Base-by-base conservation (phyloP, 805 yeast genomes). In the Wickerhamiella occidentalis region DNA sequence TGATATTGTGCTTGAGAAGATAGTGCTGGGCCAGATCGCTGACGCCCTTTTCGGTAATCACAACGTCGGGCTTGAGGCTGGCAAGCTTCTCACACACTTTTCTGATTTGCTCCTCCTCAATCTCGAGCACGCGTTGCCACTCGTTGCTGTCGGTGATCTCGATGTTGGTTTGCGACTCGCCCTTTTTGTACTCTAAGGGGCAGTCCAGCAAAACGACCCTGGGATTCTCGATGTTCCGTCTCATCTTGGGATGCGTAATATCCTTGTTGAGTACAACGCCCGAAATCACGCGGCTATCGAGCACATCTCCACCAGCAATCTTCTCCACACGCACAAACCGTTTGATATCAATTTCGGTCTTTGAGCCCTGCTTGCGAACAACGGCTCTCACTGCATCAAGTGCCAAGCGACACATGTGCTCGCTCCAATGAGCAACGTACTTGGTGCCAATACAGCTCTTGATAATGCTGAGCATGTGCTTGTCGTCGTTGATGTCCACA, bases 211-310 rank as follows among this genome's bases (percentile, higher is more conserved):
- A 74, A 17, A 92, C 76, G 49, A 92, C 78, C 55, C 90, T 77
- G 46, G 99, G 99, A 61, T 86, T 84, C 64, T 82, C 84, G 58
- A 92, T 83, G 59, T 72, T 63, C 65, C 99, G 80, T 59, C 81
- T 81, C 99, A 92, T 92, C 67, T 88, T 87, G 55, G 99, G 98
- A 68, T 92, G 99, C n/a, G 94, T 87, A 51, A 92, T 94, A 64
- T 92, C 99, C 68, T 92, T 92, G 72, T 92, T 92, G 60, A 92
- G 75, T 69, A 92, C 71, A 47, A 90, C 82, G 55, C 99, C 99
- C 61, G 84, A 88, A 61, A 92, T 73, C 13, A 92, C 96, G 55
- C 74, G 74, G 42, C 88, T 79, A 59, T 90, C 95, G 58, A 85
- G 81, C 55, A 92, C 86, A 57, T 92, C 98, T 38, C 96, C 98